Conservation (phyloP, 306 rosid genomes). For the Lagenaria siceraria region DNA sequence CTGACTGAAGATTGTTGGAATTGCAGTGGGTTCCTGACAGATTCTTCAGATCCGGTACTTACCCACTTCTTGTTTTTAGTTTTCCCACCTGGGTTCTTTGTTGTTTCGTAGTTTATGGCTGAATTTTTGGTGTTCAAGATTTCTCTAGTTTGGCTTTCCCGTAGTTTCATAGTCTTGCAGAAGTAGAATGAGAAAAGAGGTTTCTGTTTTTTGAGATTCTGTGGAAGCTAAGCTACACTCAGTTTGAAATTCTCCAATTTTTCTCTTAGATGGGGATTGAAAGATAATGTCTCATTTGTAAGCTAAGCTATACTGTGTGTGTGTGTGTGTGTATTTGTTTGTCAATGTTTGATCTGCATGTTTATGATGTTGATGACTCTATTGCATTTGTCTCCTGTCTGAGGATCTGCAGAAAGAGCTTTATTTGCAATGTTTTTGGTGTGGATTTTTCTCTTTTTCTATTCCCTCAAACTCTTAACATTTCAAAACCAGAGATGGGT, state of each 20-base stretch:
- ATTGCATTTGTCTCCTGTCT: neutral
- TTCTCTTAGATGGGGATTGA: neutral
- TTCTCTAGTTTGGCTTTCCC: neutral
- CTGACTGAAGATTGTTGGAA: neutral
- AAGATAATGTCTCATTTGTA: neutral
- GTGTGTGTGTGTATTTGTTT: neutral
- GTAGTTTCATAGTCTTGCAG: neutral
- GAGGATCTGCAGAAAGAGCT: neutral
- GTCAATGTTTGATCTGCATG: neutral
- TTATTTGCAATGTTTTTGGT: neutral
- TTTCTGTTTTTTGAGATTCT: neutral
- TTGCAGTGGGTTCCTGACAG: neutral
- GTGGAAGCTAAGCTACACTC: neutral
- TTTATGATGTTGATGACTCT: neutral
- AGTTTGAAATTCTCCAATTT: neutral
- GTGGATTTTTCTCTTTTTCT: neutral
- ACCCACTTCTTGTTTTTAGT: neutral
- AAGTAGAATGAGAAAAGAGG: neutral
- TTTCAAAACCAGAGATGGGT: neutral
- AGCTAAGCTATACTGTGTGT: neutral
- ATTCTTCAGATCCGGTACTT: constrained; percentile 6
- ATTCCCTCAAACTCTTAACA: neutral
- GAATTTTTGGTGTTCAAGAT: neutral
- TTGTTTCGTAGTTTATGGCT: neutral
- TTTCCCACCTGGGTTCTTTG: constrained; percentile 11